phyloP scores from a whole-genome alignment of 441 rosid species.

The Corymbia citriodora region DNA sequence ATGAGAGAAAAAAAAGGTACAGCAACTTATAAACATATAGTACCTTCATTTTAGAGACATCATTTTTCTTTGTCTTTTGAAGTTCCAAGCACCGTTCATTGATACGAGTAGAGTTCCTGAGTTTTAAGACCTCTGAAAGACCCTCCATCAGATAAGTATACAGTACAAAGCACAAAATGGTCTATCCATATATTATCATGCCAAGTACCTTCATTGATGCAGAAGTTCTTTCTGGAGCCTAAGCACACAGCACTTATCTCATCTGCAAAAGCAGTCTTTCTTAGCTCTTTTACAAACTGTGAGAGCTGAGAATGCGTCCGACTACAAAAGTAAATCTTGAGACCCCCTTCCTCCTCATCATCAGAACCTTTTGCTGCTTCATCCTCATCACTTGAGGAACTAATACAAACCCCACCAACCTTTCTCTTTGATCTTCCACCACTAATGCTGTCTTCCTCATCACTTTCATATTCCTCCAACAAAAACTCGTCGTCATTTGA shows the following conservation, averaged over 20 bases:
- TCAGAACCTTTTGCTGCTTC: constrained; percentile 23
- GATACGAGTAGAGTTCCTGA: constrained; percentile 50
- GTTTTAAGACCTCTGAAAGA: constrained; percentile 66
- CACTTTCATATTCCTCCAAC: constrained; percentile 81
- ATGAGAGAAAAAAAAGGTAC: background rate
- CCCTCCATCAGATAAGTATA: constrained; percentile 8
- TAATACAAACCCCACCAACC: constrained; percentile 26
- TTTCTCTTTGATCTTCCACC: constrained; percentile 51
- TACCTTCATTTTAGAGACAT: constrained; percentile 71
- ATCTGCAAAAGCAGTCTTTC: constrained; percentile 56
- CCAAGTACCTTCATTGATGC: constrained; percentile 70
- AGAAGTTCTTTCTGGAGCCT: constrained; percentile 84
- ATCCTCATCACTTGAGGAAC: constrained; percentile 65
- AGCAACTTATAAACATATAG: background rate
- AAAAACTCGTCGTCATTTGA: constrained; percentile 52
- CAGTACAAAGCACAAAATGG: background rate
- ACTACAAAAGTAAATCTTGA: constrained; percentile 83
- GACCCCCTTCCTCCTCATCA: constrained; percentile 29
- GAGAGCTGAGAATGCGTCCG: constrained; percentile 95
- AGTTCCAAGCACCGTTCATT: constrained; percentile 89
- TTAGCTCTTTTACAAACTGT: constrained; percentile 79
- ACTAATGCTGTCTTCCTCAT: constrained; percentile 42
- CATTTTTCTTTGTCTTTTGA: constrained; percentile 58
- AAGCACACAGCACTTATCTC: constrained; percentile 55
- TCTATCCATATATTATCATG: background rate